Percentiles rank a stretch among this genome's conserved stretches.
Evolutionary conservation across 345 rosid genomes (phyloP).

Genomic region (Populus pruinosa): DNA sequence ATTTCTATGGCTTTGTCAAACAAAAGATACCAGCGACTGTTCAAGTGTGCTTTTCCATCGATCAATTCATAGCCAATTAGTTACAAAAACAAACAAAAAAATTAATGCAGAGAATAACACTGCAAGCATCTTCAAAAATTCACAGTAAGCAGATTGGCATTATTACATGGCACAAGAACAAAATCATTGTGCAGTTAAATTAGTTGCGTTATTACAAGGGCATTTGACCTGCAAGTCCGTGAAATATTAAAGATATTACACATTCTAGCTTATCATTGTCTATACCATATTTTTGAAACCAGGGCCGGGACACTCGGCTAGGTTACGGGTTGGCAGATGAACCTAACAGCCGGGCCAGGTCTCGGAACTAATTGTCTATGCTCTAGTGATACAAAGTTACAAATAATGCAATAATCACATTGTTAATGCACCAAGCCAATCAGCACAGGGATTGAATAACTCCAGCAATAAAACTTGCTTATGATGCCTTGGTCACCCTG

Average conservation of each 20-base stretch:
- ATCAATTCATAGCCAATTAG: not conserved
- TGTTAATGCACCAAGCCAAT: not conserved
- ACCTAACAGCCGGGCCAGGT: no score
- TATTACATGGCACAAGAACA: not conserved
- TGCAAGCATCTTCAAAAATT: not conserved
- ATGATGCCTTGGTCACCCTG: conserved; percentile 19
- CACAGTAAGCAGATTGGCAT: not conserved
- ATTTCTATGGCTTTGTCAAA: not conserved
- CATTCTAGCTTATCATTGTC: not conserved
- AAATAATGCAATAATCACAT: conserved; percentile 1
- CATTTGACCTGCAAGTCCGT: not conserved
- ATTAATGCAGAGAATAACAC: not conserved
- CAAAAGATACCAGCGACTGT: not conserved
- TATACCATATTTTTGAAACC: no score
- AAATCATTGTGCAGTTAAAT: conserved; percentile 10
- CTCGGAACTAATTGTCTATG: no score
- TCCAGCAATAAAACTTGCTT: not conserved
- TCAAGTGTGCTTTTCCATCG: not conserved
- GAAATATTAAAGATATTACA: conserved; percentile 2
- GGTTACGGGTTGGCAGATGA: no score
- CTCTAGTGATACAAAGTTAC: not conserved
- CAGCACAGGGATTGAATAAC: conserved; percentile 9
- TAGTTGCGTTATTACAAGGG: conserved; percentile 7
- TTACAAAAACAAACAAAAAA: no score
- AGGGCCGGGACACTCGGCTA: no score